Evolutionary conservation across 768 basidiomycete species (phyloP), one percentile per base, ranked within the genome.

Genomic region (Mycena indigotica): DNA sequence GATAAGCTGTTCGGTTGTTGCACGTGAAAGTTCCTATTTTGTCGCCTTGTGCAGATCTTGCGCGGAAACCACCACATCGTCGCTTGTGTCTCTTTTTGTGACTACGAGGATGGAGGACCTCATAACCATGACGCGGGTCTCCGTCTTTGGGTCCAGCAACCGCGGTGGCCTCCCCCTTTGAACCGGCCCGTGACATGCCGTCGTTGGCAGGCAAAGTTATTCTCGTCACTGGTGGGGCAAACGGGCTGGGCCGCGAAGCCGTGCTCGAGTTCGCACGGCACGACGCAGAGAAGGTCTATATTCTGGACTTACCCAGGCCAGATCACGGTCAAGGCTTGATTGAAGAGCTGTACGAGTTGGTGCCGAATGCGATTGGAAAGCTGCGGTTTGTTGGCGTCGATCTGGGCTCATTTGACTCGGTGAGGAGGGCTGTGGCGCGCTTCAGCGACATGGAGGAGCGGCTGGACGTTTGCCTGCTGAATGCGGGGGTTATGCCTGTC

Each of bases 401-500:
- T 26, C 46, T 48, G 6, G 46, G 24, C 24, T 48, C 46, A 26
- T 48, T 48, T 26, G 46, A 48, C 4, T 24, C 46, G 5, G 28
- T 48, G 4, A 5, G 12, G 25, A 48, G 28, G 23, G 41, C 13
- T 23, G 41, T 21, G 13, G n/a, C 41, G 8, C 41, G 23, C 15
- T 19, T 44, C 41, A 44, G 21, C 6, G 41, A 44, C 8, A 23
- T 5, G 41, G 41, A 44, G 41, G 46, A 48, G 24, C 25, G 46
- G 23, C 46, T 48, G 15, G 46, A 48, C 46, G 28, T 48, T n/a
- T 48, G 46, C 25, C 21, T 48, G 25, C 19, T 24, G 6, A 48
- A 48, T 21, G 46, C 46, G 23, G 46, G 46, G 13, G 46, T 48
- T 13, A 48, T 48, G 46, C 46, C 46, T 24, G 46, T 48, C 13